Base-by-base conservation (phyloP, 2,329 filamentous ascomycete genomes). In the Pseudogymnoascus sp. region DNA sequence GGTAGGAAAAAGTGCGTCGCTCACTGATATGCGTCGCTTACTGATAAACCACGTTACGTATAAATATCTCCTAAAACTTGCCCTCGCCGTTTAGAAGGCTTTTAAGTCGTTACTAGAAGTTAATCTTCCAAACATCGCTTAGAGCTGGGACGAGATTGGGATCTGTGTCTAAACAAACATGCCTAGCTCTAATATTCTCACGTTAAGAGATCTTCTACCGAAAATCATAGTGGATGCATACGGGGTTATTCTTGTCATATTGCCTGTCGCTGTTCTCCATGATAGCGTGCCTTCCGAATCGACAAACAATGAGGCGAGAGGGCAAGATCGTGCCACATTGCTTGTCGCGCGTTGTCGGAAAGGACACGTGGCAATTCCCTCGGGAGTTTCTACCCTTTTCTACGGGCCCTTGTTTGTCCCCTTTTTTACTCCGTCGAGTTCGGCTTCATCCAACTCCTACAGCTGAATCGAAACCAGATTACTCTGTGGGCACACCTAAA, bases 161-260 rank as follows among this genome's bases (percentile, higher is more conserved):
- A 45, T 45, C 19, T 14, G 19, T 45, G 52, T 66, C 63, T 64
- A 45, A 66, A 66, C 33, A 65, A 63, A 67, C 22, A 61, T 60
- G 60, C 58, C 62, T 68, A 30, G 65, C 64, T 65, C 63, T 66
- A 41, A 68, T 66, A n/a, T 67, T 67, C 19, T 42, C 60, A 65
- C 63, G 62, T 36, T 67, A 60, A 58, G 65, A 69, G 63, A 68
- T 62, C 59, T 69, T 67, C 65, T 60, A 69, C 60, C 45, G 42
- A 63, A 67, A 66, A 59, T 69, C 66, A 64, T 69, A 66, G 58
- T 67, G 35, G 58, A 66, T 68, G 35, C 45, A 67, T 61, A 66
- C 58, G 19, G 58, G 59, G 55, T 63, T 62, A 60, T 62, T 62
- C 63, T 63, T 65, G 16, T 66, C 58, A 65, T 66, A 65, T 30